Percentiles rank a stretch among this genome's conserved stretches.
phyloP scores from a whole-genome alignment of 495 filamentous ascomycete genomes.

The Chaetomium cochliodes region DNA sequence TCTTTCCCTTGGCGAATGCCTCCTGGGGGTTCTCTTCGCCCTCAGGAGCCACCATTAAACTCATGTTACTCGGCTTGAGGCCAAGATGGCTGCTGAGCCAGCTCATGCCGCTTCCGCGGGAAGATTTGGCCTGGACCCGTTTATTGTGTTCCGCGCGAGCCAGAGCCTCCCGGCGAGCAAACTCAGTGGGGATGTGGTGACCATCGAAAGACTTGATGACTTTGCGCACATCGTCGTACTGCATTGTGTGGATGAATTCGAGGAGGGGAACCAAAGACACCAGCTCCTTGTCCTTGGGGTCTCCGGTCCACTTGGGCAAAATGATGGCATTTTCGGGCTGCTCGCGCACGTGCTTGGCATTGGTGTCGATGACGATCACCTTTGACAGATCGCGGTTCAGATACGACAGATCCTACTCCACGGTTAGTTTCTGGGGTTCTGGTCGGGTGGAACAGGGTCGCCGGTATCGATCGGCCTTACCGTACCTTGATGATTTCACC shows the following conservation, averaged over 20 bases:
- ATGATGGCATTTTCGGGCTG: slow-evolving; percentile 95
- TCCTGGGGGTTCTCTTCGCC: slow-evolving; percentile 69
- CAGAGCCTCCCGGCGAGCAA: slow-evolving; percentile 80
- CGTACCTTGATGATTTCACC: slow-evolving; percentile 93
- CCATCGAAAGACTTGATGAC: slow-evolving; percentile 87
- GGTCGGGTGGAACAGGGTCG: slow-evolving; percentile 6
- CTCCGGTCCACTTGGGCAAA: slow-evolving; percentile 83
- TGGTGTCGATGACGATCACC: slow-evolving; percentile 87
- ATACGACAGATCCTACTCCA: slow-evolving; percentile 79
- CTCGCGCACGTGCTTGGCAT: slow-evolving; percentile 69
- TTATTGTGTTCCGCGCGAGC: slow-evolving; percentile 77
- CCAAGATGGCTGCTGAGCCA: slow-evolving; percentile 70
- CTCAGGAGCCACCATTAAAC: slow-evolving; percentile 53
- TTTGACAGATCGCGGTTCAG: slow-evolving; percentile 94
- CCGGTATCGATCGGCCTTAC: neutral
- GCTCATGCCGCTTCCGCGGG: slow-evolving; percentile 54
- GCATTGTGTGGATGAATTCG: slow-evolving; percentile 94
- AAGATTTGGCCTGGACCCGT: slow-evolving; percentile 63
- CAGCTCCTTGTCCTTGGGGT: slow-evolving; percentile 76
- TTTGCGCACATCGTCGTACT: slow-evolving; percentile 75
- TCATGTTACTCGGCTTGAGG: slow-evolving; percentile 61
- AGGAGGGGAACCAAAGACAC: slow-evolving; percentile 91
- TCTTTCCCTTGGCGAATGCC: slow-evolving; percentile 84
- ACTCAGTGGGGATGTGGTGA: slow-evolving; percentile 80
- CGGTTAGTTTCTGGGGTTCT: slow-evolving; percentile 6